These are phyloP conservation scores for Skeletonema potamos DNA, from an alignment of 108 stramenopile genomes.

Conservation along the genomic window DNA sequence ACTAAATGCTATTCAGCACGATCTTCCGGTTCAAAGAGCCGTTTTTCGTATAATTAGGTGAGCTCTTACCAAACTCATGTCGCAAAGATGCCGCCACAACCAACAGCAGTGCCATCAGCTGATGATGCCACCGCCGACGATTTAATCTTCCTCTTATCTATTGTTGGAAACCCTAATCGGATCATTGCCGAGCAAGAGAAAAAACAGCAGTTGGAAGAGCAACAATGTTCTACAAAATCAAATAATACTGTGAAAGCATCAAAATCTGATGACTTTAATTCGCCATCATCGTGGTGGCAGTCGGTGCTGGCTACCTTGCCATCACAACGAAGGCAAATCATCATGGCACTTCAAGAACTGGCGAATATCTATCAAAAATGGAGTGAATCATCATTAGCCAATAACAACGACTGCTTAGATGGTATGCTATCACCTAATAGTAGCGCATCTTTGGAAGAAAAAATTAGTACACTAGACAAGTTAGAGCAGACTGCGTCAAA, in stretches of 20 bases:
- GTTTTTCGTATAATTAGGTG: no score
- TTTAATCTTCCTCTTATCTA: conserved; percentile 27
- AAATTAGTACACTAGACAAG: not conserved
- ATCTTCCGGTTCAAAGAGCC: no score
- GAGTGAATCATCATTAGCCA: not conserved
- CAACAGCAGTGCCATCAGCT: not conserved
- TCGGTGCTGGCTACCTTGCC: not conserved
- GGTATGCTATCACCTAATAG: not conserved
- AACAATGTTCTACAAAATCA: not conserved
- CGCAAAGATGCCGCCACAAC: not conserved
- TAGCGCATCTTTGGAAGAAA: not conserved
- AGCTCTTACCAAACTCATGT: not conserved
- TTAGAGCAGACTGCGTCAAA: not conserved
- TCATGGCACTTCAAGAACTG: not conserved
- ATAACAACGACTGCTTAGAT: not conserved
- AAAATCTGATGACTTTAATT: not conserved
- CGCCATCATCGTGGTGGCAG: conserved; percentile 3
- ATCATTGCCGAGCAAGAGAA: conserved; percentile 5
- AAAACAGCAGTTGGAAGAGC: not conserved
- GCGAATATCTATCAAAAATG: not conserved
- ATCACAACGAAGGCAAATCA: not conserved
- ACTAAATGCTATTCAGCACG: no score
- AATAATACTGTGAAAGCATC: not conserved
- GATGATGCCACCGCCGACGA: conserved; percentile 20
- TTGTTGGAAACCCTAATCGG: conserved; percentile 11